Percentiles rank a stretch among this genome's conserved stretches.
Evolutionary conservation across 495 filamentous ascomycete genomes (phyloP).

Genomic region (Penicillium egyptiacum): DNA sequence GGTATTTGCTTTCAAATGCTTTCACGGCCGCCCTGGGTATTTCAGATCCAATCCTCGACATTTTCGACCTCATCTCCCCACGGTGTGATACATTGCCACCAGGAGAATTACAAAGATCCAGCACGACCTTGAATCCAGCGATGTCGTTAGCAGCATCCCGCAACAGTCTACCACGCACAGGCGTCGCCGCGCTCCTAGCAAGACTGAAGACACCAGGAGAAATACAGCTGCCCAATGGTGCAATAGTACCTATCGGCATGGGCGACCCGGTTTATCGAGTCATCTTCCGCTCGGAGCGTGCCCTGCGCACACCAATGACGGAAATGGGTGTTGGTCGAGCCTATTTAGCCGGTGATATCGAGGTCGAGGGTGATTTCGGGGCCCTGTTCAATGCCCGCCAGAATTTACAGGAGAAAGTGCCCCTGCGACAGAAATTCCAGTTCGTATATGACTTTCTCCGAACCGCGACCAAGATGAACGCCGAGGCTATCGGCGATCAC

Average conservation of each 20-base stretch:
- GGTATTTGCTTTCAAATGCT: neutral
- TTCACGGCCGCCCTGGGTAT: neutral
- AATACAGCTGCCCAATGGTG: conserved; percentile 18
- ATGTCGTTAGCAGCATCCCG: neutral
- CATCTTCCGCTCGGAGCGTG: conserved; percentile 10
- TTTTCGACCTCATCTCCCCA: neutral
- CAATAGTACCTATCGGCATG: conserved; percentile 2
- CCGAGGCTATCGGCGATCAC: conserved; percentile 18
- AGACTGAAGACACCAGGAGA: conserved; percentile 15
- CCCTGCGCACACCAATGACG: conserved; percentile 17
- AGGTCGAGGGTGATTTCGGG: conserved; percentile 14
- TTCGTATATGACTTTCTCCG: conserved; percentile 20
- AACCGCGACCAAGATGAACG: conserved; percentile 16
- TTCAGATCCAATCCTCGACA: neutral
- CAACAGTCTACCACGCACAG: conserved; percentile 16
- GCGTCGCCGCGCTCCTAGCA: conserved; percentile 19
- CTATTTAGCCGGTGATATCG: conserved; percentile 15
- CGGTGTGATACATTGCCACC: neutral
- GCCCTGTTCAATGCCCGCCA: conserved; percentile 13
- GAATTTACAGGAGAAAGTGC: conserved; percentile 10
- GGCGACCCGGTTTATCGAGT: conserved; percentile 14
- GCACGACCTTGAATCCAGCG: neutral
- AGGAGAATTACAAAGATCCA: neutral
- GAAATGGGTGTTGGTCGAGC: conserved; percentile 17
- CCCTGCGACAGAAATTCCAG: conserved; percentile 17